Base-by-base conservation (phyloP, 1,284 basidiomycete species). In the Rhizopogon hawkerae region DNA sequence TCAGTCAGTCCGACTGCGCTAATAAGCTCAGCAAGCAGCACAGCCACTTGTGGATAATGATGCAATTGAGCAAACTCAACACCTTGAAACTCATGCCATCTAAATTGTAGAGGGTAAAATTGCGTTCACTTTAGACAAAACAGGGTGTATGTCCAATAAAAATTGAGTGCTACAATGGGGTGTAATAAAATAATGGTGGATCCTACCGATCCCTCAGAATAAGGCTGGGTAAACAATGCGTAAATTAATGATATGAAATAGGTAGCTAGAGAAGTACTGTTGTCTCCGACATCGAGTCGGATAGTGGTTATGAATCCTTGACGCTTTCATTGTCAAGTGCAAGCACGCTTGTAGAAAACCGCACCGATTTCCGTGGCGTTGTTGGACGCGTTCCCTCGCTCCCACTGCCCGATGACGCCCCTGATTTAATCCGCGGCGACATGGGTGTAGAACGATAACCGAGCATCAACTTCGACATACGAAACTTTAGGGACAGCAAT, bases 311-410 rank as follows among this genome's bases (percentile, higher is more conserved):
- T 31, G 41, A 33, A 4, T 31, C 16, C 29, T 8, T 43, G 16
- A n/a, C 4, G 9, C 21, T 29, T 43, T 31, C 16, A 42, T 64
- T 48, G 45, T 63, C 53, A 54, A 68, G 49, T 29, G 58, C 65
- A 49, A 64, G 60, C 46, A 67, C 63, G 51, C 62, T 71, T 31
- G 68, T 64, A 18, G 70, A 71, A 60, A 83, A 83, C 43, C 81
- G 72, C 41, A 83, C 81, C 4, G 75, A 76, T 61, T 83, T 83
- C 55, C 72, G 75, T 5, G 63, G 67, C 0, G 68, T 60, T 2
- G 60, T 57, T 3, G 60, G 56, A 69, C 72, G 42, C 49, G 62
- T 51, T 57, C 60, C 59, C 62, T 73, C 51, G 56, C 58, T 50
- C 29, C 39, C 39, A 29, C 67, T 65, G 29, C 70, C 68, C 7